These are phyloP conservation scores for Lactuca sativa DNA, from an alignment of 129 eudicot species.

Conservation along the genomic window DNA sequence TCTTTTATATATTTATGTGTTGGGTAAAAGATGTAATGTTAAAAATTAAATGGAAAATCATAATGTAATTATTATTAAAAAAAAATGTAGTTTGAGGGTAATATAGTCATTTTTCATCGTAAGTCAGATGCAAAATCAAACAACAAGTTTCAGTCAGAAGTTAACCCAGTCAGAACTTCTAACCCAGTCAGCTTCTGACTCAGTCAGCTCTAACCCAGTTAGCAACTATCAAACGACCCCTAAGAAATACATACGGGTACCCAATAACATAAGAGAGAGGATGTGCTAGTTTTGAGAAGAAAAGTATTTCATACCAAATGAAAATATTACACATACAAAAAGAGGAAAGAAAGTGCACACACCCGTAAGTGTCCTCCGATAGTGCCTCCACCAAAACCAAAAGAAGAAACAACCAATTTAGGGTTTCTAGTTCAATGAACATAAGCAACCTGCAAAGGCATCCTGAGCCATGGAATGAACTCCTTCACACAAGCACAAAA, in stretches of 20 bases:
- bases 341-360: constrained; percentile 25
- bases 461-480: constrained; percentile 86
- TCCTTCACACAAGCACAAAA: constrained; percentile 86
- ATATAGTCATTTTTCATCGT: too few species aligned
- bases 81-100: too few species aligned
- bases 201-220: too few species aligned
- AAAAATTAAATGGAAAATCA: too few species aligned
- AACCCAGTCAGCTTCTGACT: too few species aligned
- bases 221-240: too few species aligned
- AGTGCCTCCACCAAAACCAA: constrained; percentile 86
- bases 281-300: constrained; percentile 66
- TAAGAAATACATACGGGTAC: constrained; percentile 68
- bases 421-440: constrained; percentile 50
- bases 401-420: constrained; percentile 48
- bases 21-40: too few species aligned
- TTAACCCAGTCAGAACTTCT: too few species aligned
- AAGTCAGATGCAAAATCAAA: too few species aligned
- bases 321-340: neutral
- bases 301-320: constrained; percentile 55
- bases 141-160: too few species aligned
- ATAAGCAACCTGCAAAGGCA: constrained; percentile 82
- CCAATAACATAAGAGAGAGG: constrained; percentile 51
- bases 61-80: too few species aligned
- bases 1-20: too few species aligned
- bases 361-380: constrained; percentile 89